phyloP scores from a whole-genome alignment of 257 asterid species.

The Pogostemon cablin region DNA sequence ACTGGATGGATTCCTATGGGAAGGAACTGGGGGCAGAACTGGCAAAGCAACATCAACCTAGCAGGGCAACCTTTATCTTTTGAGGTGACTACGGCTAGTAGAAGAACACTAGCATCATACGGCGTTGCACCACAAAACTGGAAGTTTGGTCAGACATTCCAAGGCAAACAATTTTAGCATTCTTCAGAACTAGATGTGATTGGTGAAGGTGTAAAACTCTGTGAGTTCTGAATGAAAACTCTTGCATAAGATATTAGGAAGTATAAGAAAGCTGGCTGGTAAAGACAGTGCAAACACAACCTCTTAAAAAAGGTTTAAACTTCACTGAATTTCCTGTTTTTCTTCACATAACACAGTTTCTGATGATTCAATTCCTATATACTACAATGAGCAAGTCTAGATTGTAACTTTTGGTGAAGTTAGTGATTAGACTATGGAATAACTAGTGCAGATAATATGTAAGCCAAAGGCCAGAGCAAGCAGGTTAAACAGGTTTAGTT shows the following conservation, averaged over 20 bases:
- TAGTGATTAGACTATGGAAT: not conserved
- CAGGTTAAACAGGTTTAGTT: slow-evolving; percentile 12
- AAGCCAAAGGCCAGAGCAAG: slow-evolving; percentile 13
- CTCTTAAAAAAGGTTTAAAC: not conserved
- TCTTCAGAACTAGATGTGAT: slow-evolving; percentile 3
- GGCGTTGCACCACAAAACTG: slow-evolving; percentile 56
- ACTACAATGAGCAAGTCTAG: not conserved
- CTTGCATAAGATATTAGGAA: not conserved
- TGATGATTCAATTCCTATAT: not conserved
- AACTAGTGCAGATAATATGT: slow-evolving; percentile 17
- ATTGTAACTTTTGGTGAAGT: not conserved
- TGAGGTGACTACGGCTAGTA: slow-evolving; percentile 56
- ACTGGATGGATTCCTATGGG: slow-evolving; percentile 55
- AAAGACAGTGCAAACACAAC: slow-evolving; percentile 7
- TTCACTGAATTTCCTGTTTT: not conserved
- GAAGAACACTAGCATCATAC: slow-evolving; percentile 54
- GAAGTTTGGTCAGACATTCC: slow-evolving; percentile 64
- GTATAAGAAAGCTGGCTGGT: not conserved
- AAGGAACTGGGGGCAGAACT: slow-evolving; percentile 72
- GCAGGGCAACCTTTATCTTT: slow-evolving; percentile 65
- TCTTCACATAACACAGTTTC: not conserved
- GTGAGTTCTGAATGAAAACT: slow-evolving; percentile 4
- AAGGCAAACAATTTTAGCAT: slow-evolving; percentile 59
- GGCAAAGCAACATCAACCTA: slow-evolving; percentile 63
- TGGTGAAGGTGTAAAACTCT: slow-evolving; percentile 3